A percentile compares a stretch with the other conserved stretches of the same genome.
phyloP scores from a whole-genome alignment of 2,329 filamentous ascomycete genomes.

The Daldinia eschscholtzii region DNA sequence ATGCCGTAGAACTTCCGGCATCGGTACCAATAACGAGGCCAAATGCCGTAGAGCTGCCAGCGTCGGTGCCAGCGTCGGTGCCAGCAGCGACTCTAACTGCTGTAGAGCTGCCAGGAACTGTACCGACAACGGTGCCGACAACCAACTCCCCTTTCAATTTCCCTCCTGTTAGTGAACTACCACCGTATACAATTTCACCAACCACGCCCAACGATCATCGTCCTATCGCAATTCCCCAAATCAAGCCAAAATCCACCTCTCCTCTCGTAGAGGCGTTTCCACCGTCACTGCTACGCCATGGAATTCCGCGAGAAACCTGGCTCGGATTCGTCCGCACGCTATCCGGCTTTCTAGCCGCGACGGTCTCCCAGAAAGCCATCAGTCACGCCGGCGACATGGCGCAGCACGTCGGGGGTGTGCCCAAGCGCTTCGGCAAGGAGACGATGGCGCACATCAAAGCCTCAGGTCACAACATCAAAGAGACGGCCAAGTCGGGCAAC shows the following conservation, averaged over 20 bases:
- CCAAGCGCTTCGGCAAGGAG: conserved; percentile 54
- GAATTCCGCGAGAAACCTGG: conserved; percentile 47
- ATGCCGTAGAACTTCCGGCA: no score
- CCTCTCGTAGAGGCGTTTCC: conserved; percentile 58
- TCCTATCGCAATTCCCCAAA: conserved; percentile 59
- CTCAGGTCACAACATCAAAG: conserved; percentile 54
- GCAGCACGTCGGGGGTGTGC: conserved; percentile 54
- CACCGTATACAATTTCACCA: conserved; percentile 47
- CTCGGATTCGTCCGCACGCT: conserved; percentile 54
- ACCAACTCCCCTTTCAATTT: conserved; percentile 57
- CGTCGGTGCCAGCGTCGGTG: no score
- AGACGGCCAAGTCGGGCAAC: conserved; percentile 57
- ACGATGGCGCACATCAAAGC: conserved; percentile 55
- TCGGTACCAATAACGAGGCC: no score
- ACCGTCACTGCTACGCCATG: conserved; percentile 55
- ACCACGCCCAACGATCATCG: conserved; percentile 34
- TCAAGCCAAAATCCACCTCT: conserved; percentile 51
- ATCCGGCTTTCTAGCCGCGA: conserved; percentile 62
- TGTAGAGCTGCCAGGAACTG: background rate
- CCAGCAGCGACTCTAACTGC: background rate
- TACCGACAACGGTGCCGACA: conserved; percentile 47
- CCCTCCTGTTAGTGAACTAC: conserved; percentile 51
- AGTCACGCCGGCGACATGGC: conserved; percentile 60
- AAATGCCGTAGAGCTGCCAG: no score
- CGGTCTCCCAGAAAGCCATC: conserved; percentile 59